Evolutionary conservation across 768 basidiomycete species (phyloP).

Genomic region (Pleurotus sapidus): DNA sequence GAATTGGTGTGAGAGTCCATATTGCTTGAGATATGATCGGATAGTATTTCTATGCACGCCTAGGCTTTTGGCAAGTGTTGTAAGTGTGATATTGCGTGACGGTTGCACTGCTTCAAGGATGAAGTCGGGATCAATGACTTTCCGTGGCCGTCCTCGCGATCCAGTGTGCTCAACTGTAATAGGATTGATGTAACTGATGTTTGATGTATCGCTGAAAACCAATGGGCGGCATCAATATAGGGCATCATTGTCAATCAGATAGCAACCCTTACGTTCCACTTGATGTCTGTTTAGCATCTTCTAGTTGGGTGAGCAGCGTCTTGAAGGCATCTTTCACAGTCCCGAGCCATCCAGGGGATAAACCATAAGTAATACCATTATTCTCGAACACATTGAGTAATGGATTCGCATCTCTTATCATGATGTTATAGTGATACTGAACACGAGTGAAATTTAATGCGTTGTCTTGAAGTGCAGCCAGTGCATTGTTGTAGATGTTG

Average conservation of each 20-base stretch:
- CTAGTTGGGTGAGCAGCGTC: neutral
- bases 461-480: neutral
- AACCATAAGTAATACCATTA: neutral
- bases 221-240: neutral
- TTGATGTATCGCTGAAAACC: neutral
- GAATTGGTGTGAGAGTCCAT: neutral
- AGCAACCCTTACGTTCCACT: neutral
- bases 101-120: constrained; percentile 8
- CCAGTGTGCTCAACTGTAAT: constrained; percentile 9
- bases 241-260: neutral
- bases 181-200: neutral
- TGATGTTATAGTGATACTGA: neutral
- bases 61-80: constrained; percentile 7
- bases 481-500: neutral
- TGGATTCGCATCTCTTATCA: neutral
- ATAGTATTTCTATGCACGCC: constrained; percentile 5
- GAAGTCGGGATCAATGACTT: constrained; percentile 6
- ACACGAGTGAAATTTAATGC: neutral
- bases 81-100: constrained; percentile 11
- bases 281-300: neutral
- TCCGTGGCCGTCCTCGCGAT: constrained; percentile 11
- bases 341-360: neutral
- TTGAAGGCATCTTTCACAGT: neutral
- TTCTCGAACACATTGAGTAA: neutral
- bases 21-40: neutral